These are phyloP conservation scores for Senna tora DNA, from an alignment of 306 rosid species.

Conservation along the genomic window DNA sequence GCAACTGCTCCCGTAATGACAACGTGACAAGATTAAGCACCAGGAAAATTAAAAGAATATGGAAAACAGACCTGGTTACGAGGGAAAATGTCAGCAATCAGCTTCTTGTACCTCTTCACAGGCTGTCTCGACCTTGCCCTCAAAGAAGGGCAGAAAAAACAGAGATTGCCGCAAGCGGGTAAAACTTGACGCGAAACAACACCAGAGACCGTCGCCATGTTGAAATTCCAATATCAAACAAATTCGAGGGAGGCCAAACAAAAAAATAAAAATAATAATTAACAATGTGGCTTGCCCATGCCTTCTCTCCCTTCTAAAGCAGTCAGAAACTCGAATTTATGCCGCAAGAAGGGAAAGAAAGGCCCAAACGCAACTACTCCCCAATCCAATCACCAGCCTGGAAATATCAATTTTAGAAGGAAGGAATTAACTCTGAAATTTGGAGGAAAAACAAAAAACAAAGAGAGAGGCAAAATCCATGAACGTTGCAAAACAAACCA, in stretches of 20 bases:
- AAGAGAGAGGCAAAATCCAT: not conserved
- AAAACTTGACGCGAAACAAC: slow-evolving; percentile 88
- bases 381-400: slow-evolving; percentile 54
- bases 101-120: slow-evolving; percentile 99
- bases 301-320: slow-evolving; percentile 71
- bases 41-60: slow-evolving; percentile 20
- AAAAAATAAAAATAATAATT: not conserved
- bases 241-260: slow-evolving; percentile 2
- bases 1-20: slow-evolving; percentile 30
- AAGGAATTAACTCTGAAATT: not conserved
- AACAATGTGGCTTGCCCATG: slow-evolving; percentile 29
- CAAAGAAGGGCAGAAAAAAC: slow-evolving; percentile 89
- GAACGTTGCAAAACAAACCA: slow-evolving; percentile 22
- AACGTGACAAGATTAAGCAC: slow-evolving; percentile 27
- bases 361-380: slow-evolving; percentile 40
- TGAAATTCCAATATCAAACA: slow-evolving; percentile 22
- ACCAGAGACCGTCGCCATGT: slow-evolving; percentile 74
- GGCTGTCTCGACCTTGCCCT: slow-evolving; percentile 97
- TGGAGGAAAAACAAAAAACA: not conserved
- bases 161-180: slow-evolving; percentile 89
- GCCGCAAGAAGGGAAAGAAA: slow-evolving; percentile 71
- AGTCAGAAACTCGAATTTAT: slow-evolving; percentile 36
- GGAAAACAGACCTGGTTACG: slow-evolving; percentile 69
- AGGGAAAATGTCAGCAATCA: slow-evolving; percentile 90
- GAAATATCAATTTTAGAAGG: slow-evolving; percentile 36